Conservation (phyloP, 176 grass and related monocot genomes). For the Aegilops bicornis region DNA sequence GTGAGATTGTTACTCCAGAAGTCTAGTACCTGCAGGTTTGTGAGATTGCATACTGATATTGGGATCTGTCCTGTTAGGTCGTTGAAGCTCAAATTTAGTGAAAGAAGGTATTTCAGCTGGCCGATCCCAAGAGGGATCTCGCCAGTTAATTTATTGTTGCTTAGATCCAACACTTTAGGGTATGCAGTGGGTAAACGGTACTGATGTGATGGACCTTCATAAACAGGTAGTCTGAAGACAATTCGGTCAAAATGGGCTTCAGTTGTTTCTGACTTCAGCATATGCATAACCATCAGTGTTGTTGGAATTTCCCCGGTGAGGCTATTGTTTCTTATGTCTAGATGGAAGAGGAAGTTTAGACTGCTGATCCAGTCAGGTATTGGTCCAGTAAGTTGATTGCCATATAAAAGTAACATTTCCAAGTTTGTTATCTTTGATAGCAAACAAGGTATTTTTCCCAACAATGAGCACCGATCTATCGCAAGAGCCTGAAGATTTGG, state of each 20-base stretch:
- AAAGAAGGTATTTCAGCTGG: not conserved
- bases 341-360: not conserved
- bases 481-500: not conserved
- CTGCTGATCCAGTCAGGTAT: too few relatives aligned
- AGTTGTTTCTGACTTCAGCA: not conserved
- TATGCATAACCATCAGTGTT: not conserved
- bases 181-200: not conserved
- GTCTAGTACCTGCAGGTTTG: too few relatives aligned
- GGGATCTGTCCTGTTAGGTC: too few relatives aligned
- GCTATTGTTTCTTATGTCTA: not conserved
- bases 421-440: too few relatives aligned
- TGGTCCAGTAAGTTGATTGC: too few relatives aligned
- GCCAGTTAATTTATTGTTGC: not conserved
- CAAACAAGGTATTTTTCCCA: not conserved
- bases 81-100: not conserved
- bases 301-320: not conserved
- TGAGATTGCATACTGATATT: too few relatives aligned
- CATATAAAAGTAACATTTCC: too few relatives aligned
- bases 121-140: not conserved
- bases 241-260: not conserved
- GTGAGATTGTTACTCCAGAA: too few relatives aligned
- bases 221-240: not conserved
- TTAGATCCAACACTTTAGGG: not conserved
- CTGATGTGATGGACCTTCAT: not conserved
- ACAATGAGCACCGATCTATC: not conserved